Base-by-base conservation (phyloP, 2,329 filamentous ascomycete genomes). In the Phialophora macrospora region DNA sequence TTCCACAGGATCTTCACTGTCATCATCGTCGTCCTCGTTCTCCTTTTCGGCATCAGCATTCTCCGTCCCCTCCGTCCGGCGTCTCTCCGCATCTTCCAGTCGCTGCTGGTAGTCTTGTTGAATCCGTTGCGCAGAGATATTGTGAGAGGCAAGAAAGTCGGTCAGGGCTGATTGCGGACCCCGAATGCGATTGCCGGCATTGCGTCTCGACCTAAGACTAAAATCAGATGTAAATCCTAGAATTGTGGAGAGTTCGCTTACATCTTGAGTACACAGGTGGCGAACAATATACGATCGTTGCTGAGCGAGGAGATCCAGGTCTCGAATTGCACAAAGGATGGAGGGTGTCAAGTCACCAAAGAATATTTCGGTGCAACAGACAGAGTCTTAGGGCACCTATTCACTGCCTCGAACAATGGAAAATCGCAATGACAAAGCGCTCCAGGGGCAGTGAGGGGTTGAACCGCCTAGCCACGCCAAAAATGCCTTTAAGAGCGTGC, bases 91-190 rank as follows among this genome's bases (percentile, higher is more conserved):
- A 69, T 84, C 78, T 71, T 79, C 77, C 22, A 83, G 72, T 41
- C 87, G 83, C 62, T 82, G 80, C 67, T 82, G 81, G 73, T 87
- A 85, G 59, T 87, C 85, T 70, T 85, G 79, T 54, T 84, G 82
- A 66, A 89, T 89, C 71, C 88, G 85, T 60, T 81, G 80, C 2
- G 87, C 87, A 8, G 87, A 88, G 72, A 89, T 89, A 72, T 88
- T 88, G 77, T 89, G 87, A 17, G 87, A 84, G 80, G 87, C 87
- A 61, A 90, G 78, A 72, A 89, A 90, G 73, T 90, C 87, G 6
- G 88, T 90, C 73, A 90, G 78, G 12, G 88, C 88, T 65, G 87
- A 89, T 70, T 87, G 87, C 77, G 87, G 87, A 2, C 83, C 84
- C 57, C 83, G 81, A 72, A 85, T 85, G 67, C 80, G 78, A 71